phyloP scores from a whole-genome alignment of 352 stramenopile species.

The Plasmopara halstedii region DNA sequence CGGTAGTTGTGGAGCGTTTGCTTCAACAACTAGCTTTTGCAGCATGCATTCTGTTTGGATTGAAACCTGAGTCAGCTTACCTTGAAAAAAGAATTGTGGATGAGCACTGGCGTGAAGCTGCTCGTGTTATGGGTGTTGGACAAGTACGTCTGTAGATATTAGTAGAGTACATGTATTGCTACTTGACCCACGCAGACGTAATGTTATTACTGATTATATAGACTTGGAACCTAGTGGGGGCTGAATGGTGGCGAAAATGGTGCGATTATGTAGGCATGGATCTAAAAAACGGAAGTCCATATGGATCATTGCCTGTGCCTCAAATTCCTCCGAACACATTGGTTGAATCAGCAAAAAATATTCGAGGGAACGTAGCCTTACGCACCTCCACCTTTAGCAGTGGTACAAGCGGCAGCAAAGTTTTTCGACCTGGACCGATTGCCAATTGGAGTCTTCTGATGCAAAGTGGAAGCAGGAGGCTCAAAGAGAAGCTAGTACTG shows the following conservation, averaged over 20 bases:
- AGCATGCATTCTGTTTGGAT: conserved; percentile 63
- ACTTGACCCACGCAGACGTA: conserved; percentile 20
- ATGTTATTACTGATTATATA: conserved; percentile 15
- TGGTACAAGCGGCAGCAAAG: conserved; percentile 9
- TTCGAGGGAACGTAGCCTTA: conserved; percentile 21
- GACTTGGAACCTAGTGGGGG: conserved; percentile 68
- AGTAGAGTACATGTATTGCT: conserved; percentile 6
- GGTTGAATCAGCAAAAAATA: conserved; percentile 23
- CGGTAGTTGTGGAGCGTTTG: conserved; percentile 37
- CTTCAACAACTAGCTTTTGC: conserved; percentile 69
- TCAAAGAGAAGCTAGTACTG: conserved; percentile 71
- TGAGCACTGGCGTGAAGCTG: conserved; percentile 61
- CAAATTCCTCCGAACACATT: conserved; percentile 34
- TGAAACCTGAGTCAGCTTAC: conserved; percentile 58
- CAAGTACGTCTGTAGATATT: conserved; percentile 27
- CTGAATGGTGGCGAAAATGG: conserved; percentile 76
- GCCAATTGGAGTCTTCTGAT: conserved; percentile 75
- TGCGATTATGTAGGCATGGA: conserved; percentile 67
- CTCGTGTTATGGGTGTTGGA: conserved; percentile 33
- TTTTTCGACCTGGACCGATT: conserved; percentile 55
- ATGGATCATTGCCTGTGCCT: conserved; percentile 49
- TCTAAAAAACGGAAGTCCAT: conserved; percentile 47
- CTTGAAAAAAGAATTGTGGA: conserved; percentile 68
- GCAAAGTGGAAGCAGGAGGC: conserved; percentile 57
- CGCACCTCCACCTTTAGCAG: conserved; percentile 15